These are phyloP conservation scores for Vicia sativa DNA, from an alignment of 306 rosid species.

Conservation along the genomic window DNA sequence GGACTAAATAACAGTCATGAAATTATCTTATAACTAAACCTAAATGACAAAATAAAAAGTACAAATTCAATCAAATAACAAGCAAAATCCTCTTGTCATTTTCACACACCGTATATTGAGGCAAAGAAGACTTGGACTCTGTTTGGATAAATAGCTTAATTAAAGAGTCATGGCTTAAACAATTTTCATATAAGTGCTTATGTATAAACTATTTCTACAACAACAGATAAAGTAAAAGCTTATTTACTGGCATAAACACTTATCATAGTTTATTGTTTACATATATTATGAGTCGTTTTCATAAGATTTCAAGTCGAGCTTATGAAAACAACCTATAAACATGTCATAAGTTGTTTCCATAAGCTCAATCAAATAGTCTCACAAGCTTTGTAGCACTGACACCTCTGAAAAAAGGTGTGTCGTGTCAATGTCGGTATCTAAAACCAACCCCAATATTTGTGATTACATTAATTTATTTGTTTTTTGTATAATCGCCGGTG, in stretches of 20 bases:
- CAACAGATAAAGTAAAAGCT: neutral
- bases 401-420: no score
- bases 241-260: no score
- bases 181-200: neutral
- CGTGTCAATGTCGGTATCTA: no score
- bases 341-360: neutral
- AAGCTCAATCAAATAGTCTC: neutral
- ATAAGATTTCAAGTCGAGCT: neutral
- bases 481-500: no score
- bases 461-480: no score
- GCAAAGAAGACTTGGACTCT: neutral
- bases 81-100: neutral
- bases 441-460: no score
- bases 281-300: neutral
- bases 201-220: neutral
- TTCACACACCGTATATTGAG: slow-evolving; percentile 6
- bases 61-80: neutral
- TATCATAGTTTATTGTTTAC: neutral
- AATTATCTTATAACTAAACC: slow-evolving; percentile 8
- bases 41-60: slow-evolving; percentile 1
- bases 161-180: neutral
- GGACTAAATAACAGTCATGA: neutral
- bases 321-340: neutral
- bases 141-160: neutral
- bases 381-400: no score